phyloP scores from a whole-genome alignment of 257 asterid genomes.

The Nicotiana attenuata region DNA sequence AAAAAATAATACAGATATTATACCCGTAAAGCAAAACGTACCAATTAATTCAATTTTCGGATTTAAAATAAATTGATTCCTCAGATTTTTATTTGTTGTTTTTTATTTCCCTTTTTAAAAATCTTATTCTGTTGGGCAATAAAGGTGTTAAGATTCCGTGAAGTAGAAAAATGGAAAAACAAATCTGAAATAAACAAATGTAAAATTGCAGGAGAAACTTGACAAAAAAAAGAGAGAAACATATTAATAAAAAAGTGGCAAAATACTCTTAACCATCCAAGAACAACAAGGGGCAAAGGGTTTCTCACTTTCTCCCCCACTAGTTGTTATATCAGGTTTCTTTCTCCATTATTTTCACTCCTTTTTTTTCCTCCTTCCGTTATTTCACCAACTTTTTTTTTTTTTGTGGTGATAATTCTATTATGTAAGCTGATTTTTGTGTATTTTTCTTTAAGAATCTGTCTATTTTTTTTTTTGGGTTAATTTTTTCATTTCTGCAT shows the following conservation, averaged over 20 bases:
- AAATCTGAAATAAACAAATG: neutral
- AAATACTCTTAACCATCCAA: constrained; percentile 8
- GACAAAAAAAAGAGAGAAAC: neutral
- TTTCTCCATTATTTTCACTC: neutral
- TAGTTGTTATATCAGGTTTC: constrained; percentile 9
- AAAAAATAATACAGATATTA: no score
- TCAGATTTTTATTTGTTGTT: neutral
- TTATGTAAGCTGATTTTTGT: neutral
- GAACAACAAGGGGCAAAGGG: constrained; percentile 8
- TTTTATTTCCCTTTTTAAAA: neutral
- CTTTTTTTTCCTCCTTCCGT: neutral
- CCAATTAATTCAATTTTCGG: neutral
- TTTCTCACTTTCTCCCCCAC: constrained; percentile 14
- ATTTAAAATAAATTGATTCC: neutral
- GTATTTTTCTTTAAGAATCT: neutral
- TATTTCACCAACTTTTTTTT: neutral
- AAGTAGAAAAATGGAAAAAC: neutral
- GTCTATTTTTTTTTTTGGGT: neutral
- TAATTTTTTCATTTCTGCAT: neutral
- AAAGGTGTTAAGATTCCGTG: neutral
- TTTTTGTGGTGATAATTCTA: neutral
- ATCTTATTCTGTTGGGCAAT: neutral
- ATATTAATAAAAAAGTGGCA: neutral
- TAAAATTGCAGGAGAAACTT: neutral
- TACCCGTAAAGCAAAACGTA: neutral